phyloP scores from a whole-genome alignment of 441 rosid species.

The Populus hybrid region DNA sequence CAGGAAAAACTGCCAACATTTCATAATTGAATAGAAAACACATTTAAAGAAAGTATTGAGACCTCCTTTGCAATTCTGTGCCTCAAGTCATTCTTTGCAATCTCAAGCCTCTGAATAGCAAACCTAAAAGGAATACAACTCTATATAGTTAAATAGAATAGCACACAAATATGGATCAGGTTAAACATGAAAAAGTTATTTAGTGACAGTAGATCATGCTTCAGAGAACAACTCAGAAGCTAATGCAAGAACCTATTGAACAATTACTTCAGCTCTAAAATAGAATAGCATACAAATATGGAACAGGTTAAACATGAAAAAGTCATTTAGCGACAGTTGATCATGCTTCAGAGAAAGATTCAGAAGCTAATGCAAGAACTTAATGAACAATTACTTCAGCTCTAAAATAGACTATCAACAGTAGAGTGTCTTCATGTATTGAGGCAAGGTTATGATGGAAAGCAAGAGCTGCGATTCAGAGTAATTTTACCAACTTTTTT shows the following conservation, averaged over 20 bases:
- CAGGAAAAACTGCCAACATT: slow-evolving; percentile 24
- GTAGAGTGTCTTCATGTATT: background rate
- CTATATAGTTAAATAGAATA: slow-evolving; percentile 7
- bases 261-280: background rate
- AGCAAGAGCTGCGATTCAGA: background rate
- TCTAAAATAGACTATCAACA: background rate
- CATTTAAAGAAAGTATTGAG: slow-evolving; percentile 20
- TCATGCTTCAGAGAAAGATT: slow-evolving; percentile 5
- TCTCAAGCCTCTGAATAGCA: slow-evolving; percentile 96
- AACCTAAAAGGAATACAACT: slow-evolving; percentile 49
- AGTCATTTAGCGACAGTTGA: background rate
- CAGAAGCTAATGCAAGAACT: background rate
- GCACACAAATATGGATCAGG: background rate
- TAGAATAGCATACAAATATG: background rate
- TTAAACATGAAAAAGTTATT: background rate
- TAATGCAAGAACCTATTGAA: background rate
- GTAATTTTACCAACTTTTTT: background rate
- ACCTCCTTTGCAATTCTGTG: slow-evolving; percentile 98
- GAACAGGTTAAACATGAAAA: slow-evolving; percentile 1
- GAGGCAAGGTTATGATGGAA: background rate
- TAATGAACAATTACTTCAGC: background rate
- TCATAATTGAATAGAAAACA: slow-evolving; percentile 13
- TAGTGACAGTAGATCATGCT: background rate
- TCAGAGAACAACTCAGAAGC: slow-evolving; percentile 1
- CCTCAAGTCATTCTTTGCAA: slow-evolving; percentile 85